Conservation (phyloP, 2,329 filamentous ascomycete genomes). For the Fusarium sp. region DNA sequence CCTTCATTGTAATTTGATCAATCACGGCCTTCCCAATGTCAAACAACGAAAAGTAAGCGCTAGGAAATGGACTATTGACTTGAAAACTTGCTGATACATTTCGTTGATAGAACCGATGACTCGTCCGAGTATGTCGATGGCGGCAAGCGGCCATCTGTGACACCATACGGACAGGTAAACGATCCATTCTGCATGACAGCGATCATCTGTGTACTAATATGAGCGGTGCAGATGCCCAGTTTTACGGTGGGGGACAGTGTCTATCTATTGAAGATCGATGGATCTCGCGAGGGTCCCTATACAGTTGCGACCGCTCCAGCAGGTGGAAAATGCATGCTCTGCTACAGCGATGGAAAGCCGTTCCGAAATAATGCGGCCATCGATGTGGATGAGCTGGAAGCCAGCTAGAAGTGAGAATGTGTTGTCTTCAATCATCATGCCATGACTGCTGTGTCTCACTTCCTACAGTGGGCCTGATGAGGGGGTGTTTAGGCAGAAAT, state of each 20-base stretch:
- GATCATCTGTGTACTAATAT: neutral
- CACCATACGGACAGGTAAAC: fast-evolving
- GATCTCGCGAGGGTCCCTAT: slow-evolving; percentile 10
- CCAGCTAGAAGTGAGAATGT: neutral
- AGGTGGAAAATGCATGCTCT: slow-evolving; percentile 1
- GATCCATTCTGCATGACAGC: too few relatives aligned
- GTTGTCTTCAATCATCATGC: neutral
- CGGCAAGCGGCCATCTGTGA: slow-evolving; percentile 2
- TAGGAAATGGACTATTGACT: neutral
- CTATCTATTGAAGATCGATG: slow-evolving; percentile 6
- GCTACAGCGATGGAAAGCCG: neutral
- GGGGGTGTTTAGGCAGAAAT: neutral
- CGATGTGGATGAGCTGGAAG: slow-evolving; percentile 3
- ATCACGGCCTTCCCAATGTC: neutral
- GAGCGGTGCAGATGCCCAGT: neutral
- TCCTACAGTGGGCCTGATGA: neutral
- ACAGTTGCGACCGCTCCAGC: slow-evolving; percentile 6
- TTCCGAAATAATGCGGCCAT: neutral
- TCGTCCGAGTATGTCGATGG: slow-evolving; percentile 7
- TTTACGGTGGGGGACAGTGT: slow-evolving; percentile 11
- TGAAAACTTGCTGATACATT: neutral
- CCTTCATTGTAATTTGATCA: neutral
- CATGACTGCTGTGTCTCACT: too few relatives aligned
- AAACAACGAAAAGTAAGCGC: neutral
- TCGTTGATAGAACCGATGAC: neutral